These are phyloP conservation scores for Pleurostoma richardsiae DNA, from an alignment of 2,329 filamentous ascomycete species.

Conservation along the genomic window DNA sequence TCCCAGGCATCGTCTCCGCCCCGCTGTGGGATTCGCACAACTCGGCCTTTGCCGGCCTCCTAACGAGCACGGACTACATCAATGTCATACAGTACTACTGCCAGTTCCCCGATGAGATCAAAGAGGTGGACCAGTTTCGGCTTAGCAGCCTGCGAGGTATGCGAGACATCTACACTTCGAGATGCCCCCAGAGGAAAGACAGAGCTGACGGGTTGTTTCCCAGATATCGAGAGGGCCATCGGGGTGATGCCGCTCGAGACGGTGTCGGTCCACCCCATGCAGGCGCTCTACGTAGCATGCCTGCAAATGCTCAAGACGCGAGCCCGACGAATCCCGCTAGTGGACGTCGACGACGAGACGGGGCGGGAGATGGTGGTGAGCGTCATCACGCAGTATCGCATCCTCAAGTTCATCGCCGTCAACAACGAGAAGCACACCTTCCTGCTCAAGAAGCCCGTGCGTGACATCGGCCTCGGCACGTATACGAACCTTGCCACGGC, in stretches of 20 bases:
- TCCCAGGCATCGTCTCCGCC: slow-evolving; percentile 87
- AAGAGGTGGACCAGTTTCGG: slow-evolving; percentile 88
- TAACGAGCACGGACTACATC: slow-evolving; percentile 96
- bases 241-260: slow-evolving; percentile 89
- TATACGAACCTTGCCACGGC: slow-evolving; percentile 78
- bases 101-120: slow-evolving; percentile 87
- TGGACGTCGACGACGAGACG: slow-evolving; percentile 93
- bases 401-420: slow-evolving; percentile 97
- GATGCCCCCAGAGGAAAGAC: neutral
- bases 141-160: slow-evolving; percentile 85
- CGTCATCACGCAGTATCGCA: slow-evolving; percentile 96
- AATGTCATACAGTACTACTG: slow-evolving; percentile 99
- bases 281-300: slow-evolving; percentile 91
- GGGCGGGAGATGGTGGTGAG: slow-evolving; percentile 88
- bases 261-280: slow-evolving; percentile 87
- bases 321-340: slow-evolving; percentile 86
- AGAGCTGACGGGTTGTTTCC: slow-evolving; percentile 5
- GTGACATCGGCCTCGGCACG: slow-evolving; percentile 79
- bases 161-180: slow-evolving; percentile 13
- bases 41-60: slow-evolving; percentile 86
- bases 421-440: slow-evolving; percentile 84
- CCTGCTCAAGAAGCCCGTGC: slow-evolving; percentile 79
- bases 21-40: slow-evolving; percentile 94
- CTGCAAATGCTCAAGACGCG: slow-evolving; percentile 90
- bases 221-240: slow-evolving; percentile 93